A percentile compares a stretch with the other conserved stretches of the same genome.
These are phyloP conservation scores for Fusarium camptoceras DNA, from an alignment of 2,329 filamentous ascomycete genomes.

Conservation along the genomic window DNA sequence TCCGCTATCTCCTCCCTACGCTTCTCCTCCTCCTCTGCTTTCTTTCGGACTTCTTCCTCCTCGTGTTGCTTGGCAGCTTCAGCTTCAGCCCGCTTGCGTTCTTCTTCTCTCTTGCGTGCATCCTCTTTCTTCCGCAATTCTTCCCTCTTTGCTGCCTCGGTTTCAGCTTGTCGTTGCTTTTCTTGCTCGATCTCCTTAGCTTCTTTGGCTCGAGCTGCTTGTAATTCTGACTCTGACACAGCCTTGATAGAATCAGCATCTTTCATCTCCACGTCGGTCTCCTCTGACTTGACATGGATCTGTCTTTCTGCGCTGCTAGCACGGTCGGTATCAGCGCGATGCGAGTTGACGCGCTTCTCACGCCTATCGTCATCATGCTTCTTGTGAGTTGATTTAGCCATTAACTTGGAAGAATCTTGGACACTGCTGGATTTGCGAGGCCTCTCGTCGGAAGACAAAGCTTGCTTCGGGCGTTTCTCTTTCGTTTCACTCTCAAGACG, in stretches of 20 bases:
- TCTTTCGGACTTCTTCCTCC: slow-evolving; percentile 40
- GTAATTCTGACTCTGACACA: slow-evolving; percentile 44
- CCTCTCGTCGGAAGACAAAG: slow-evolving; percentile 60
- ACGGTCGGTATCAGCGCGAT: slow-evolving; percentile 58
- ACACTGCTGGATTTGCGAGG: slow-evolving; percentile 57
- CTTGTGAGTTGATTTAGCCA: slow-evolving; percentile 51
- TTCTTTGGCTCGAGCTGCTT: slow-evolving; percentile 53
- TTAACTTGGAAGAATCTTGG: slow-evolving; percentile 55
- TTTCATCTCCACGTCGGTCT: slow-evolving; percentile 67
- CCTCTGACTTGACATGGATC: slow-evolving; percentile 69
- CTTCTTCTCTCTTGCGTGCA: slow-evolving; percentile 52
- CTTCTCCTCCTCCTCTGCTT: slow-evolving; percentile 51
- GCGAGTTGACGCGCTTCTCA: slow-evolving; percentile 56
- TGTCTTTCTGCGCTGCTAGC: slow-evolving; percentile 58
- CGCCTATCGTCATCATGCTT: slow-evolving; percentile 57
- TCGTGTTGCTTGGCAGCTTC: slow-evolving; percentile 46
- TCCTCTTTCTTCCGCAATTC: slow-evolving; percentile 51
- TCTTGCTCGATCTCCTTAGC: slow-evolving; percentile 38
- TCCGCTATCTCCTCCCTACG: slow-evolving; percentile 51
- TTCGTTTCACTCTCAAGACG: slow-evolving; percentile 66
- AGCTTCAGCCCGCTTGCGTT: slow-evolving; percentile 49
- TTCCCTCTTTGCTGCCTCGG: slow-evolving; percentile 50
- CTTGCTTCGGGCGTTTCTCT: slow-evolving; percentile 61
- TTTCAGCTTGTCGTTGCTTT: slow-evolving; percentile 47
- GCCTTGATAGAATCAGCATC: slow-evolving; percentile 56